Base-by-base conservation (phyloP, 148 eudicot genomes). In the Silene uniflora region DNA sequence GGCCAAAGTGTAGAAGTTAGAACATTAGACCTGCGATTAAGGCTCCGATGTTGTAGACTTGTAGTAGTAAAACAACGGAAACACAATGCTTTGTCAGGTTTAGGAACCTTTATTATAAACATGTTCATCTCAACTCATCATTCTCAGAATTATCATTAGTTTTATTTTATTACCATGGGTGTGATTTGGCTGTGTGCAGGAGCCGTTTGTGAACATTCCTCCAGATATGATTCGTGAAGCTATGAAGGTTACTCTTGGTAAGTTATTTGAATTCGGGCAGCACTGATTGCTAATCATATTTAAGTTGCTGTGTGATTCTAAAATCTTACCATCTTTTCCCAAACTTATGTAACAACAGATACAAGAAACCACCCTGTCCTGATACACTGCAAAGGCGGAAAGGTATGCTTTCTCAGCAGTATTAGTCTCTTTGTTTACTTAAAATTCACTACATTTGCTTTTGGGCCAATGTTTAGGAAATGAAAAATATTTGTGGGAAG, bases 351-450 rank as follows among this genome's bases (percentile, higher is more conserved):
- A 22, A 71, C 69, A 39, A 47, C 82, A 87, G 87, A 87, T 76
- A 74, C 77, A 59, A 76, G 80, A 71, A 87, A 84, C 77, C 89
- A 79, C 70, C 89, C 88, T 2, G 81, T 87, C 70, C 87, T 87
- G 58, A 76, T 87, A 60, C 89, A 87, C 75, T 85, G 89, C 84
- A 87, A 85, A 82, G 71, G 83, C 65, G 88, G 89, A n/a, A 87
- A 87, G 89, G 89, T 87, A 73, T 13, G 62, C 39, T 11, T 23
- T 27, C 67, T 21, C 19, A 42, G 12, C 46, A 62, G 9, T 55
- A 8, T 49, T n/a, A 29, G 17, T 35, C 23, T 14, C 24, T 54
- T 61, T 49, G 25, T 11, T 2, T 9, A 39, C 9, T 39, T 39
- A 39, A n/a, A 39, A 39, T 39, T 39, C 44, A 39, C 10, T 39